These are phyloP conservation scores for Pythium aquatile DNA, from an alignment of 352 stramenopile genomes.

Conservation along the genomic window DNA sequence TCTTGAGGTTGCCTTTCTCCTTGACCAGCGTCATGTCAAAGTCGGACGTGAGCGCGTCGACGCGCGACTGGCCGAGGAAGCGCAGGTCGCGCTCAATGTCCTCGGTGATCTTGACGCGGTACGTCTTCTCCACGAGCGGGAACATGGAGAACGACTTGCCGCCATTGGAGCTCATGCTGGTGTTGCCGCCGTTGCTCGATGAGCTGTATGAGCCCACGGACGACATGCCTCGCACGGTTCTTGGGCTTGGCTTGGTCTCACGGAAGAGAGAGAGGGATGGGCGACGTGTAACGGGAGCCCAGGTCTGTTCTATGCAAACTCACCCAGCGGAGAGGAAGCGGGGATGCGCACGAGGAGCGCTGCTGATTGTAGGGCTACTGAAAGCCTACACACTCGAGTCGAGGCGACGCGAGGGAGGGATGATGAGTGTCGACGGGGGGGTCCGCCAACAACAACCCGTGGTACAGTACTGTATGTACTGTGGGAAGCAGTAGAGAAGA, in stretches of 20 bases:
- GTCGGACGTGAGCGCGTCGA: conserved; percentile 75
- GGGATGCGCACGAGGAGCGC: neutral
- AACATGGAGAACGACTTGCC: conserved; percentile 68
- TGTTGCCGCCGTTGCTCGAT: conserved; percentile 11
- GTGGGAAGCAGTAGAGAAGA: neutral
- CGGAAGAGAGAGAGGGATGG: neutral
- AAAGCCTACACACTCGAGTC: no score
- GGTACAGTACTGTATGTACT: neutral
- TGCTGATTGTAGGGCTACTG: no score
- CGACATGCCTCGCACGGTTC: neutral
- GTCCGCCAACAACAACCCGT: neutral
- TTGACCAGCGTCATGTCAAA: conserved; percentile 82
- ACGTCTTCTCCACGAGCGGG: conserved; percentile 83
- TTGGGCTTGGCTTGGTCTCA: no score
- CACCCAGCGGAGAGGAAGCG: conserved; percentile 2
- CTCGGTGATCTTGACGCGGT: conserved; percentile 69
- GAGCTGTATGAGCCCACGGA: conserved; percentile 18
- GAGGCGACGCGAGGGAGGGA: neutral
- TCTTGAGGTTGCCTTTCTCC: conserved; percentile 63
- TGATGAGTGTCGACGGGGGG: neutral
- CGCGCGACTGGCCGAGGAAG: conserved; percentile 78
- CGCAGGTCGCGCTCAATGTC: conserved; percentile 84
- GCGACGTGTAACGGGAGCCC: neutral
- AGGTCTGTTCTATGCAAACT: conserved; percentile 7
- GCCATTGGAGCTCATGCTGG: conserved; percentile 5